These are phyloP conservation scores for Fragaria iinumae DNA, from an alignment of 306 rosid genomes.

Conservation along the genomic window DNA sequence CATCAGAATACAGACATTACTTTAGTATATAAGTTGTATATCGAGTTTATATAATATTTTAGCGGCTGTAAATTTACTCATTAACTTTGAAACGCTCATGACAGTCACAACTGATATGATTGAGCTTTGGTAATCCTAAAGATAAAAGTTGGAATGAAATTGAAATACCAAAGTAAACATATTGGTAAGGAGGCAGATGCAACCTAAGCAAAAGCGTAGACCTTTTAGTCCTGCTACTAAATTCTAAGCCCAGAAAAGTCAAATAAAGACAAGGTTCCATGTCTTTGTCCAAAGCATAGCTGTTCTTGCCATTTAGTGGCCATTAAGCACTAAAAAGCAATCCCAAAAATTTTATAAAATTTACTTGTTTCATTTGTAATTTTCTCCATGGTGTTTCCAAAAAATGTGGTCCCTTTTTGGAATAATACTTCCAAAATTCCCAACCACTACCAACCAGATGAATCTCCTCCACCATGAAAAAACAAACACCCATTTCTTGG, in stretches of 20 bases:
- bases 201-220: conserved; percentile 24
- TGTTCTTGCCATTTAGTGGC: conserved; percentile 61
- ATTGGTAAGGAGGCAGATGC: conserved; percentile 22
- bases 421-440: conserved; percentile 58
- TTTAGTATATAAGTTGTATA: no score
- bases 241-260: conserved; percentile 37
- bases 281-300: conserved; percentile 74
- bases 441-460: conserved; percentile 46
- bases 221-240: background rate
- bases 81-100: background rate
- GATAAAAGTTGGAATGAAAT: conserved; percentile 4
- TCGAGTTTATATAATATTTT: no score
- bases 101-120: conserved; percentile 13
- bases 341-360: conserved; percentile 35
- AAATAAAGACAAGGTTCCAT: conserved; percentile 66
- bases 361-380: background rate
- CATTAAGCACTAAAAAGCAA: conserved; percentile 47
- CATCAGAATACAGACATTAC: no score
- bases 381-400: conserved; percentile 8
- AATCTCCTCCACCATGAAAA: conserved; percentile 24
- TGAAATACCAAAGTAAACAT: conserved; percentile 22
- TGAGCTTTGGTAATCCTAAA: conserved; percentile 7
- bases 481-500: conserved; percentile 51
- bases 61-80: background rate
- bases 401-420: conserved; percentile 41